Percentiles rank a stretch among this genome's conserved stretches.
These are phyloP conservation scores for Globisporangium takayamanum DNA, from an alignment of 352 stramenopile genomes.

Conservation along the genomic window DNA sequence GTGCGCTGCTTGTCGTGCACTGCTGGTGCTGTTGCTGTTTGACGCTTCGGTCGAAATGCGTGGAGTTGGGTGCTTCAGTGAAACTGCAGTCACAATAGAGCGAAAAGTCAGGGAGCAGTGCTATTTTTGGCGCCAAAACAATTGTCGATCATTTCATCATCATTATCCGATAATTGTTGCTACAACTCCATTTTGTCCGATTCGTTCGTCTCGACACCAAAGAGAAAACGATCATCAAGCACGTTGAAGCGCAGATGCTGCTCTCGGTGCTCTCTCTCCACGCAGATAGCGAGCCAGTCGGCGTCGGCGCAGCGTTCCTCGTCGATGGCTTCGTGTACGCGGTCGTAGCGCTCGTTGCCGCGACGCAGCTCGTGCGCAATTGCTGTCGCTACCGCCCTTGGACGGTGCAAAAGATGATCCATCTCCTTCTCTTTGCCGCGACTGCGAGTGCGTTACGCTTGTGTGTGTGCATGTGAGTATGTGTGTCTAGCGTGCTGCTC, in stretches of 20 bases:
- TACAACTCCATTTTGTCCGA: background rate
- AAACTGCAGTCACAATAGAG: too few species aligned
- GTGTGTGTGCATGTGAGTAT: background rate
- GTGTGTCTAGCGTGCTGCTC: background rate
- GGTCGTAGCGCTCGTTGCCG: slow-evolving; percentile 43
- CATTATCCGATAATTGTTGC: too few species aligned
- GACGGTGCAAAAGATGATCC: slow-evolving; percentile 87
- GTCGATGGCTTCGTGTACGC: slow-evolving; percentile 64
- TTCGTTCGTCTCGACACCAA: background rate
- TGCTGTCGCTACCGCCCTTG: slow-evolving; percentile 77
- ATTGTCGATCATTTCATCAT: background rate
- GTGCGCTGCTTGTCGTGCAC: background rate
- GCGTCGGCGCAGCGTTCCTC: slow-evolving; percentile 59
- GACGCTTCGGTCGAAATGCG: background rate
- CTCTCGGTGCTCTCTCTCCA: background rate
- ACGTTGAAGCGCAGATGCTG: background rate
- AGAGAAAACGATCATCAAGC: background rate
- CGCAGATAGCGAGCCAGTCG: slow-evolving; percentile 20
- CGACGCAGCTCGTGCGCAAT: slow-evolving; percentile 75
- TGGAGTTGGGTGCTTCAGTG: too few species aligned
- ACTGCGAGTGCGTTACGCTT: slow-evolving; percentile 39
- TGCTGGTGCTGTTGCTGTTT: background rate
- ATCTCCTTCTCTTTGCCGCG: slow-evolving; percentile 78
- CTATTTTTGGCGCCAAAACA: background rate
- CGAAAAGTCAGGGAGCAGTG: too few species aligned